Evolutionary conservation across 2,329 filamentous ascomycete species (phyloP), one percentile per base, ranked within the genome.

Genomic region (Hymenoscyphus albidus): DNA sequence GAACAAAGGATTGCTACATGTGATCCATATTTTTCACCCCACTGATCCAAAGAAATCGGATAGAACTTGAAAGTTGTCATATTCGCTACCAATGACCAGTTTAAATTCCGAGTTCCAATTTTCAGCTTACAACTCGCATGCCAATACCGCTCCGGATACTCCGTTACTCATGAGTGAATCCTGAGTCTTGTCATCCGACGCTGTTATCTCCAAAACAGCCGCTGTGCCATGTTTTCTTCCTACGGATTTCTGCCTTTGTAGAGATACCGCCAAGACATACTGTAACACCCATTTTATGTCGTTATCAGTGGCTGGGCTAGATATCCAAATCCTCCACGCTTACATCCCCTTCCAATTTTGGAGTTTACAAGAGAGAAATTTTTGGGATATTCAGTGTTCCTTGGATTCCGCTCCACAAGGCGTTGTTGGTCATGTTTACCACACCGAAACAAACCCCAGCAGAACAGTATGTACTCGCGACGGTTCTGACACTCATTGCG

Each of bases 381-480:
- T 27, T 27, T 48, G n/a, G 18, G 42, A 48, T 18, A 48, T n/a
- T 51, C 22, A 13, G 44, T 22, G 44, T 51, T 51, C 44, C 44
- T 51, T 3, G 10, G 12, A 22, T 10, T 51, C n/a, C 44, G 22
- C 18, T 22, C 9, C 44, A 12, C 9, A 10, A 18, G 44, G 44
- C 12, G 18, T 12, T 22, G 10, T 18, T 27, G 18, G 44, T 48
- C 44, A 48, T 44, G 39, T 31, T 31, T n/a, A 40, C 27, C 59
- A 61, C 27, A 16, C 27, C 32, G 42, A 27, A 42, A 16, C 40
- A 61, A 39, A 61, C 40, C 35, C 59, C 44, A 38, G 59, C 40
- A 14, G 18, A 38, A 12, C 40, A 51, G 27, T 61, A 61, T 54
- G 59, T 42, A 51, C 16, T 61, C 14, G 42, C 40, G 13, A 54